These are phyloP conservation scores for Mycena leptocephala DNA, from an alignment of 768 basidiomycete genomes.

Conservation along the genomic window DNA sequence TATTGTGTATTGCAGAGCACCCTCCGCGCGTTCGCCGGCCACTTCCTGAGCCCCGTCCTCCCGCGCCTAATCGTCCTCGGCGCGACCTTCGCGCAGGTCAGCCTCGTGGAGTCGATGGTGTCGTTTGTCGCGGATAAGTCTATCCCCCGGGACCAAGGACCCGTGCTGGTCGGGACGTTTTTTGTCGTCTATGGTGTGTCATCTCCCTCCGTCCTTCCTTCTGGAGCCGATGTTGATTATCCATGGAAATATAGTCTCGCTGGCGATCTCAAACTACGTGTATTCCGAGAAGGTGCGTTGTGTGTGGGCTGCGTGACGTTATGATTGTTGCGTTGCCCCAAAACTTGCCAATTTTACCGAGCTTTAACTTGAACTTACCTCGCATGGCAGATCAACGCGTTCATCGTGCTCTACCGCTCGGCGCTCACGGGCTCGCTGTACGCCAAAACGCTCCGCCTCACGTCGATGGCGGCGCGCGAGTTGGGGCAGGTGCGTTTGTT, in stretches of 20 bases:
- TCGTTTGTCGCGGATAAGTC: constrained; percentile 17
- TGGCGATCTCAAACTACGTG: constrained; percentile 11
- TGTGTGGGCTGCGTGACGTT: too few relatives aligned
- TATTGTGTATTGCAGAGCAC: constrained; percentile 13
- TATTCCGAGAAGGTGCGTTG: constrained; percentile 1
- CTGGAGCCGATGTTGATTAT: too few relatives aligned
- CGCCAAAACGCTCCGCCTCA: constrained; percentile 17
- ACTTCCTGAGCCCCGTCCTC: constrained; percentile 18
- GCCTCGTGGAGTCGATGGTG: constrained; percentile 18
- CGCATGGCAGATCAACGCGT: constrained; percentile 20
- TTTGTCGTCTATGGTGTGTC: constrained; percentile 11
- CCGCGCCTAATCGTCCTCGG: constrained; percentile 8
- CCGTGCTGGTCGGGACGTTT: not conserved
- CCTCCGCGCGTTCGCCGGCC: not conserved
- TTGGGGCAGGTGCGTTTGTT: constrained; percentile 12
- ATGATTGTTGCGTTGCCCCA: too few relatives aligned
- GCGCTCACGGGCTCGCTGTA: constrained; percentile 28
- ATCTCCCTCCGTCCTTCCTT: not conserved
- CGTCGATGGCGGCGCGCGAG: constrained; percentile 24
- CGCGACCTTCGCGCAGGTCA: constrained; percentile 21
- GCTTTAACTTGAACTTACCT: too few relatives aligned
- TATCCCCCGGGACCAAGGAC: constrained; percentile 16
- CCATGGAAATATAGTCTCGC: not conserved
- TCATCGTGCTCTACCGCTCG: constrained; percentile 30
- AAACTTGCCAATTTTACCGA: too few relatives aligned